These are phyloP conservation scores for Arctium lappa DNA, from an alignment of 129 eudicot genomes.

Conservation along the genomic window DNA sequence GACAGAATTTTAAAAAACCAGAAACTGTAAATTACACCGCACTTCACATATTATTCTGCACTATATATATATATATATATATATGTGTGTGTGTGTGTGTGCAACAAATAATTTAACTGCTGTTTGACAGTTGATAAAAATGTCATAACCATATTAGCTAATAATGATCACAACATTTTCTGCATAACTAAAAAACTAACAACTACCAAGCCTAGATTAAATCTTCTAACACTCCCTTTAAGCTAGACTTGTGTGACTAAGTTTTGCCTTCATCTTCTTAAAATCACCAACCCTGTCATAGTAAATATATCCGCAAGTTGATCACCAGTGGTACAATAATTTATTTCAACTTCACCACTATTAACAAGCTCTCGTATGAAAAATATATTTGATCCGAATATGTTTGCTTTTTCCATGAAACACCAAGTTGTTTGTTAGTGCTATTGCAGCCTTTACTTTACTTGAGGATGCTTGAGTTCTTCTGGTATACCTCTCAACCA, in stretches of 20 bases:
- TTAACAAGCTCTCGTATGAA: neutral
- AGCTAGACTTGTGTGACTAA: neutral
- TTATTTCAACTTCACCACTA: neutral
- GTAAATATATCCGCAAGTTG: neutral
- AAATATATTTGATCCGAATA: neutral
- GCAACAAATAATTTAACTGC: too few species aligned
- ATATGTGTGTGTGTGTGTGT: too few species aligned
- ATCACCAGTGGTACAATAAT: neutral
- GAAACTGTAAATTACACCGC: too few species aligned
- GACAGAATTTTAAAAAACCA: too few species aligned
- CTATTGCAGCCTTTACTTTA: neutral
- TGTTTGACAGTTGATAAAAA: too few species aligned
- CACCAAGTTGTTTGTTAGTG: neutral
- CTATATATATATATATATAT: too few species aligned
- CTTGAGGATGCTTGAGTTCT: neutral
- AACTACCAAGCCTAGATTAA: too few species aligned
- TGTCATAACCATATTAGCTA: too few species aligned
- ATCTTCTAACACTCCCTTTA: neutral
- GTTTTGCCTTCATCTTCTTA: neutral
- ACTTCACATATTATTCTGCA: too few species aligned
- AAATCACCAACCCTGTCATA: neutral
- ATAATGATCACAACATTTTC: too few species aligned
- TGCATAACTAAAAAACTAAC: too few species aligned
- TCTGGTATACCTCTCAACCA: neutral
- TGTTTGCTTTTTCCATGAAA: neutral